phyloP scores from a whole-genome alignment of 2,329 filamentous ascomycete genomes.

The Neonectria neomacrospora region DNA sequence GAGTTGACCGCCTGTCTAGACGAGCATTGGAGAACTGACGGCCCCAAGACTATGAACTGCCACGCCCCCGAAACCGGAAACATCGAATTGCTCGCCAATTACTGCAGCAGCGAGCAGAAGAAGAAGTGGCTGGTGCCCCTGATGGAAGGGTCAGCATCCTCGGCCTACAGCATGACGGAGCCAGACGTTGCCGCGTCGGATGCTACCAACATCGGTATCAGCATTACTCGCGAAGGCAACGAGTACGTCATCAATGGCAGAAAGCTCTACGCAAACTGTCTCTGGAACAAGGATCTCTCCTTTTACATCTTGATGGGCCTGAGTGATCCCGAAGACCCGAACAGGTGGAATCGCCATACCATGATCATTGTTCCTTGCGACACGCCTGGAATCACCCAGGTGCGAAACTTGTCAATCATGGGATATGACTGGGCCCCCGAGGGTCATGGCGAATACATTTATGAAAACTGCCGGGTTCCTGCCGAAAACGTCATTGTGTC shows the following conservation, averaged over 20 bases:
- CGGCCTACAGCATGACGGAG: slow-evolving; percentile 90
- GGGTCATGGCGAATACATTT: slow-evolving; percentile 88
- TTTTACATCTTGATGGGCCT: slow-evolving; percentile 95
- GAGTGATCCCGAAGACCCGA: slow-evolving; percentile 75
- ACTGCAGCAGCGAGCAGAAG: slow-evolving; percentile 84
- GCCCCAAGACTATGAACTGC: slow-evolving; percentile 84
- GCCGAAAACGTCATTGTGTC: slow-evolving; percentile 25
- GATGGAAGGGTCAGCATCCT: slow-evolving; percentile 82
- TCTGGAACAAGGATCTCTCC: slow-evolving; percentile 86
- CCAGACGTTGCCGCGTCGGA: slow-evolving; percentile 84
- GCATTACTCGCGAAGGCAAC: slow-evolving; percentile 80
- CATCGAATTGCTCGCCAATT: slow-evolving; percentile 90
- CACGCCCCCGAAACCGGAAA: slow-evolving; percentile 89
- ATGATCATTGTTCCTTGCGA: slow-evolving; percentile 84
- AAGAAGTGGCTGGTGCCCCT: slow-evolving; percentile 79
- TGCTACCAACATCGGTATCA: slow-evolving; percentile 86
- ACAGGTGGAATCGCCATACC: slow-evolving; percentile 86
- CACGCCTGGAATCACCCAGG: slow-evolving; percentile 82
- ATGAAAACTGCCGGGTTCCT: slow-evolving; percentile 86
- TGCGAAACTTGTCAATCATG: slow-evolving; percentile 89
- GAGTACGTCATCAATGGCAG: slow-evolving; percentile 87
- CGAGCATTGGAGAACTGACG: not conserved
- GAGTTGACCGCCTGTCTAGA: not conserved
- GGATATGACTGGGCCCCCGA: slow-evolving; percentile 94
- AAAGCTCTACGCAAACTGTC: slow-evolving; percentile 97